A percentile compares a stretch with the other conserved stretches of the same genome.
Conservation (phyloP, 768 basidiomycete genomes). For the Leccinum truebloodii region DNA sequence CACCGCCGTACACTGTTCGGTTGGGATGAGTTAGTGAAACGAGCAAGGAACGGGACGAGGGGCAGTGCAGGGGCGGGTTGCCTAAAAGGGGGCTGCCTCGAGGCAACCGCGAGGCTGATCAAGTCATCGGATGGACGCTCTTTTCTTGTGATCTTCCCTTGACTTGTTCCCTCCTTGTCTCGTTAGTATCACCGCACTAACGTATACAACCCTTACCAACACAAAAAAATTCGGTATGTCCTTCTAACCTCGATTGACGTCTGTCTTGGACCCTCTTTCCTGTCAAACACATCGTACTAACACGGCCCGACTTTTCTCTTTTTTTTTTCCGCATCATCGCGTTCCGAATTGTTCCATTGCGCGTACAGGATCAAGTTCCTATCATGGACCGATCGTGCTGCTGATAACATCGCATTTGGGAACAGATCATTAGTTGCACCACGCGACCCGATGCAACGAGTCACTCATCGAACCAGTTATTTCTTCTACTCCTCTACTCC, state of each 20-base stretch:
- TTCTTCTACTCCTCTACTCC: conserved; percentile 18
- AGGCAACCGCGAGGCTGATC: conserved; percentile 26
- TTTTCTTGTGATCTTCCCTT: not conserved
- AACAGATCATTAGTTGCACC: conserved; percentile 14
- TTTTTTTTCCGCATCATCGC: not conserved
- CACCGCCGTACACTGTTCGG: not conserved
- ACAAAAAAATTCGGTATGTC: conserved; percentile 11
- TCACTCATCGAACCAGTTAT: conserved; percentile 23
- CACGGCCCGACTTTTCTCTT: conserved; percentile 4
- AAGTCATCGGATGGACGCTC: conserved; percentile 6
- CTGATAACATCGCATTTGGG: conserved; percentile 33
- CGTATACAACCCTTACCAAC: not conserved
- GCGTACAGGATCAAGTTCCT: conserved; percentile 25
- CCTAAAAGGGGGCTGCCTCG: conserved; percentile 23
- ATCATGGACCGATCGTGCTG: conserved; percentile 34
- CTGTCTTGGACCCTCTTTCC: not conserved
- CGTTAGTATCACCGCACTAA: conserved; percentile 14
- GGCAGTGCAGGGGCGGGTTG: conserved; percentile 6
- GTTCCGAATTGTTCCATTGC: conserved; percentile 26
- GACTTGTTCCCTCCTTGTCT: not conserved
- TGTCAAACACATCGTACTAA: conserved; percentile 5
- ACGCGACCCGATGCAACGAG: conserved; percentile 33
- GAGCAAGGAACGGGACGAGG: conserved; percentile 4
- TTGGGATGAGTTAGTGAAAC: not conserved
- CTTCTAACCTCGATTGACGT: not conserved